A percentile compares a stretch with the other conserved stretches of the same genome.
These are phyloP conservation scores for Apiospora sp. DNA, from an alignment of 2,329 filamentous ascomycete species.

Conservation along the genomic window DNA sequence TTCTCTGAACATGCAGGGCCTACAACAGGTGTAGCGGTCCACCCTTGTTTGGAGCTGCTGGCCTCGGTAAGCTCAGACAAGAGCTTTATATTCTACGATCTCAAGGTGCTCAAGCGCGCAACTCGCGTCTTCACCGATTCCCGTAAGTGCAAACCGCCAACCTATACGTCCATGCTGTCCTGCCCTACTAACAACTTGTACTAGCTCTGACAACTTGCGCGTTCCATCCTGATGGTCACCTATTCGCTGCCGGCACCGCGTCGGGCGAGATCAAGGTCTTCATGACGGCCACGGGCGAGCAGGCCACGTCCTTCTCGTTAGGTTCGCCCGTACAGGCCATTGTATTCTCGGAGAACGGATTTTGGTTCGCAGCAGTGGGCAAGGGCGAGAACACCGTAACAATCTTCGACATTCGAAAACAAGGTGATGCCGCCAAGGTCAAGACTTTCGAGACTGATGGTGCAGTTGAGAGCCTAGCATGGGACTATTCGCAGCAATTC, in stretches of 20 bases:
- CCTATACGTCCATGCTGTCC: neutral
- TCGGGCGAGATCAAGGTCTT: slow-evolving; percentile 88
- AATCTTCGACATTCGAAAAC: slow-evolving; percentile 92
- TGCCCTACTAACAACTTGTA: slow-evolving; percentile 32
- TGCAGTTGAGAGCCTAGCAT: slow-evolving; percentile 77
- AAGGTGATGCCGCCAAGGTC: slow-evolving; percentile 79
- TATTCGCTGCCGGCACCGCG: slow-evolving; percentile 84
- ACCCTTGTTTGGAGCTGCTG: slow-evolving; percentile 83
- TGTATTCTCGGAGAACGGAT: slow-evolving; percentile 94
- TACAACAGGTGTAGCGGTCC: slow-evolving; percentile 78
- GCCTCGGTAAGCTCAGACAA: slow-evolving; percentile 92
- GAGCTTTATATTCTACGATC: slow-evolving; percentile 89
- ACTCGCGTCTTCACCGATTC: slow-evolving; percentile 83
- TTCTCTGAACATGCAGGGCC: slow-evolving; percentile 85
- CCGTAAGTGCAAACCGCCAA: slow-evolving; percentile 63
- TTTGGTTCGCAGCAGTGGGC: slow-evolving; percentile 87
- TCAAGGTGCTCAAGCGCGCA: slow-evolving; percentile 71
- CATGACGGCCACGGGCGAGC: slow-evolving; percentile 81
- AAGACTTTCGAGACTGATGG: slow-evolving; percentile 89
- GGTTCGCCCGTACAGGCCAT: slow-evolving; percentile 77
- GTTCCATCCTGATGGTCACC: slow-evolving; percentile 97
- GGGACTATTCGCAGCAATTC: slow-evolving; percentile 97
- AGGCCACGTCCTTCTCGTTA: slow-evolving; percentile 76
- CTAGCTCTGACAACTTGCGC: slow-evolving; percentile 77
- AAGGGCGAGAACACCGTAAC: slow-evolving; percentile 81